A percentile compares a stretch with the other conserved stretches of the same genome.
Conservation (phyloP, 352 stramenopile genomes). For the Pythium dissimile region DNA sequence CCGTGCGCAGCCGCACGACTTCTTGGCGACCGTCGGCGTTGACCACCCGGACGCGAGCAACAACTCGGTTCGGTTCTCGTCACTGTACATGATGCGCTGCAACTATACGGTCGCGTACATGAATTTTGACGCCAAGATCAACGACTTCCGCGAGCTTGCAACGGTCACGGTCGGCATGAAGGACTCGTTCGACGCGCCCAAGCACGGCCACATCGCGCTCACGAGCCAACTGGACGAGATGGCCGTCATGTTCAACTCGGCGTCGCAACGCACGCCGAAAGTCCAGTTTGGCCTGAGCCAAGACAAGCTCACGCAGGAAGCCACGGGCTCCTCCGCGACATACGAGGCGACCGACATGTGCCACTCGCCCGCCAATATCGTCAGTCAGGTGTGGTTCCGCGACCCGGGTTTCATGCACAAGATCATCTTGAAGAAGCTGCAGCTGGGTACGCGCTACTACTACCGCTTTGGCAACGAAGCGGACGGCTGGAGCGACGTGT, state of each 20-base stretch:
- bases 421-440: constrained; percentile 53
- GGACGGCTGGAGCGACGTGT: constrained; percentile 66
- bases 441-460: constrained; percentile 47
- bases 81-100: constrained; percentile 77
- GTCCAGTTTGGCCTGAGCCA: constrained; percentile 43
- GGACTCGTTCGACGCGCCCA: constrained; percentile 50
- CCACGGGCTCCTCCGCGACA: constrained; percentile 44
- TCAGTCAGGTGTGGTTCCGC: constrained; percentile 64
- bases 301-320: constrained; percentile 23
- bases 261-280: constrained; percentile 40
- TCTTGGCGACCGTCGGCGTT: constrained; percentile 38
- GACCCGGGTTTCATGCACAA: constrained; percentile 80
- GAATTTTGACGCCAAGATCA: constrained; percentile 44
- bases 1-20: constrained; percentile 44
- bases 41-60: constrained; percentile 21
- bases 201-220: constrained; percentile 71
- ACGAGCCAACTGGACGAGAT: constrained; percentile 55
- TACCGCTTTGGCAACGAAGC: constrained; percentile 79
- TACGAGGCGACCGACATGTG: constrained; percentile 74
- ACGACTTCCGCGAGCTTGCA: constrained; percentile 35
- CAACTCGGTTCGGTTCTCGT: constrained; percentile 54
- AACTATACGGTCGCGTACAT: constrained; percentile 65
- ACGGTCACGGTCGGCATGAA: constrained; percentile 48
- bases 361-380: constrained; percentile 52
- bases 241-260: constrained; percentile 80